Evolutionary conservation across 371 early-diverging fungal genomes (phyloP).

Genomic region (Circinella minor): DNA sequence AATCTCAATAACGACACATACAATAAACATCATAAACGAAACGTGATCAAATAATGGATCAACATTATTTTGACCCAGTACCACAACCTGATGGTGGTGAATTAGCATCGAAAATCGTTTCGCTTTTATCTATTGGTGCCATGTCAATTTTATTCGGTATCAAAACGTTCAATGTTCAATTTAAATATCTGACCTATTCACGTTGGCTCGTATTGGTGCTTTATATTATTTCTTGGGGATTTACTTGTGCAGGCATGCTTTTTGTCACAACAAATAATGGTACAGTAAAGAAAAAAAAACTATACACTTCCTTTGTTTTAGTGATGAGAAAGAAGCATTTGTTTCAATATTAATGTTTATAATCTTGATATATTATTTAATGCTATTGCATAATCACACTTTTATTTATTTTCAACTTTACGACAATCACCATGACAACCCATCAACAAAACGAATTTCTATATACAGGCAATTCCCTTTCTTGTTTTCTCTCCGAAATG

Average conservation of each 20-base stretch:
- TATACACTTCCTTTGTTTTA: too few relatives aligned
- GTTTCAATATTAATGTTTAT: too few relatives aligned
- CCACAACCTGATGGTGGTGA: slow-evolving; percentile 38
- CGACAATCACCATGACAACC: neutral
- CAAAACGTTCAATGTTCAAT: slow-evolving; percentile 46
- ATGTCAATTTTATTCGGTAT: slow-evolving; percentile 49
- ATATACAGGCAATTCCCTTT: slow-evolving; percentile 29
- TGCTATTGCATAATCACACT: too few relatives aligned
- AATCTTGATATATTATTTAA: too few relatives aligned
- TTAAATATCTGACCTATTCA: slow-evolving; percentile 38
- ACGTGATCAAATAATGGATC: neutral
- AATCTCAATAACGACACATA: neutral
- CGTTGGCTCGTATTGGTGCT: slow-evolving; percentile 46
- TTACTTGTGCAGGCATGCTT: slow-evolving; percentile 42
- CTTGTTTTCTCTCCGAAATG: slow-evolving; percentile 34
- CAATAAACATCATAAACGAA: neutral
- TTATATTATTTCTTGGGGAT: slow-evolving; percentile 51
- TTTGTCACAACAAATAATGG: slow-evolving; percentile 52
- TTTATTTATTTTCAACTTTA: too few relatives aligned
- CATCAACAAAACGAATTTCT: neutral
- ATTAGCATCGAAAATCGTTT: slow-evolving; percentile 41
- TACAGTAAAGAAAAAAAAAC: neutral
- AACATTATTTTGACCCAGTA: slow-evolving; percentile 2
- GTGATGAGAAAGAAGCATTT: too few relatives aligned
- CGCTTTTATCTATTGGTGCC: slow-evolving; percentile 37